Evolutionary conservation across 805 yeast genomes (phyloP).

Genomic region (Jamesozyma lodderae): DNA sequence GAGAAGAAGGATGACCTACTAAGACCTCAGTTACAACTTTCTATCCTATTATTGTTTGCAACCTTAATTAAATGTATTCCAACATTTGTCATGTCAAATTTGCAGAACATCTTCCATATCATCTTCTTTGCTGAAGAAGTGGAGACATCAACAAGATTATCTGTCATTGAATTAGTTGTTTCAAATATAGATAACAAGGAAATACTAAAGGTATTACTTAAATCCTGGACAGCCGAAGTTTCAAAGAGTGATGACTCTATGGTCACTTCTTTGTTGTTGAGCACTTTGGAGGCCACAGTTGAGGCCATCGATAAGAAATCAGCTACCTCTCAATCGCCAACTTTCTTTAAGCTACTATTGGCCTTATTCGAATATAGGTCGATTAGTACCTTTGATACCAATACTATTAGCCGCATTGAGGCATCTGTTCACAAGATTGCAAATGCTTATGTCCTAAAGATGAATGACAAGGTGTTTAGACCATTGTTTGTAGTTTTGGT

Average conservation of each 20-base stretch:
- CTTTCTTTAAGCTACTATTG: constrained; percentile 60
- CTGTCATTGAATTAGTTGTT: constrained; percentile 52
- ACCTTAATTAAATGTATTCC: constrained; percentile 77
- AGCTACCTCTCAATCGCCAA: constrained; percentile 60
- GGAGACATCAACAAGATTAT: constrained; percentile 49
- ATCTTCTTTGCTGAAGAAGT: constrained; percentile 51
- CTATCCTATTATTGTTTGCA: constrained; percentile 63
- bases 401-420: constrained; percentile 75
- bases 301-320: constrained; percentile 63
- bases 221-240: constrained; percentile 47
- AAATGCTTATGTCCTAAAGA: constrained; percentile 71
- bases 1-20: constrained; percentile 18
- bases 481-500: constrained; percentile 82
- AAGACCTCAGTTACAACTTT: constrained; percentile 45
- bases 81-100: constrained; percentile 63
- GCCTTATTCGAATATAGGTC: constrained; percentile 64
- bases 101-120: constrained; percentile 51
- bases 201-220: constrained; percentile 51
- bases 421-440: constrained; percentile 65
- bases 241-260: constrained; percentile 32
- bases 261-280: constrained; percentile 62
- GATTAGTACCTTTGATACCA: constrained; percentile 49
- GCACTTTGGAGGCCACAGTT: constrained; percentile 54
- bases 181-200: constrained; percentile 59
- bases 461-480: constrained; percentile 88